These are phyloP conservation scores for Xylaria sp. DNA, from an alignment of 2,329 filamentous ascomycete species.

Conservation along the genomic window DNA sequence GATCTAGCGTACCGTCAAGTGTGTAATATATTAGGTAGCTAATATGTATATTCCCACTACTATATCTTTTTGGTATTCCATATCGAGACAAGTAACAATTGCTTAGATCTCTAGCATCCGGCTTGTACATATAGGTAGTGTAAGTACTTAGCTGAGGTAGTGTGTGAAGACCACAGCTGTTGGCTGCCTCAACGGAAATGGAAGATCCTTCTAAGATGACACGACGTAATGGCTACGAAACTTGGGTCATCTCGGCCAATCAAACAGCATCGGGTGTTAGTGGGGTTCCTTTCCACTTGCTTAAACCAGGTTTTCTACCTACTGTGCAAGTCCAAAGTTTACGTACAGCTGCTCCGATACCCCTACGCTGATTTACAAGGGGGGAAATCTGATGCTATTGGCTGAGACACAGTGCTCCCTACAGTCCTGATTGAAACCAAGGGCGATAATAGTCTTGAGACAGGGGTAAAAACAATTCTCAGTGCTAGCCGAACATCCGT, in stretches of 20 bases:
- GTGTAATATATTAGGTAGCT: no score
- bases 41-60: no score
- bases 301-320: neutral
- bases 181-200: slow-evolving; percentile 15
- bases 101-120: no score
- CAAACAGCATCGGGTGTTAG: neutral
- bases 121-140: neutral
- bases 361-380: no score
- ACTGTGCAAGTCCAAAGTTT: no score
- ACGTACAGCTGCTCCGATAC: no score
- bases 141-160: no score
- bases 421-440: neutral
- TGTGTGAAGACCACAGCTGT: no score
- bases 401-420: slow-evolving; percentile 5
- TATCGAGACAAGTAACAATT: no score
- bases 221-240: slow-evolving; percentile 20
- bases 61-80: no score
- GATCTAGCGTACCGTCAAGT: no score
- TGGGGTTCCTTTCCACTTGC: slow-evolving; percentile 1
- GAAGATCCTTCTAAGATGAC: neutral
- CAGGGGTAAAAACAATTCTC: neutral
- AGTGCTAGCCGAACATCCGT: neutral
- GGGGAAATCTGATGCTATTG: neutral
- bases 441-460: no score
- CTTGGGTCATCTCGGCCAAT: slow-evolving; percentile 16